Base-by-base conservation (phyloP, 192 early-diverging fungal genomes). In the Coemansia sp. region DNA sequence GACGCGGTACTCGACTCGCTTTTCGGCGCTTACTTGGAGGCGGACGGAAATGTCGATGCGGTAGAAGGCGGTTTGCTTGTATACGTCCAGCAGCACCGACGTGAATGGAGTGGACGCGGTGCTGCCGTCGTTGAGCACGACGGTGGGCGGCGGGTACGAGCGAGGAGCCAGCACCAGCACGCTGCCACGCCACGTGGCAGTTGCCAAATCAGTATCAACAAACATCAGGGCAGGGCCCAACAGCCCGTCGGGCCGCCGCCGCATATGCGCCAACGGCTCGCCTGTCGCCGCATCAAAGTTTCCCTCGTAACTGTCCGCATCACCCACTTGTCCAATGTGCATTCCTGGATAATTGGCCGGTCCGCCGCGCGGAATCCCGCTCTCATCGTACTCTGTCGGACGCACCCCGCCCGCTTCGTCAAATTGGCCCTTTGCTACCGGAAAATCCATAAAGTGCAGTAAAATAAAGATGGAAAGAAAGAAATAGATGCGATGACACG, bases 61-160 rank as follows among this genome's bases (percentile, higher is more conserved):
- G 79, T 86, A 91, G 67, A 91, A 91, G 58, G 71, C 69, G 7
- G 87, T 83, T 53, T 82, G 78, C 57, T 84, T 73, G 72, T 76
- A 88, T n/a, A 58, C 80, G 74, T 91, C 88, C 35, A 64, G 86
- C 5, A 65, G 70, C 39, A 74, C 51, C 3, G 62, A 70, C 47
- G 57, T 31, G 35, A 76, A 74, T 11, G 67, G 69, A 53, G 68
- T 41, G 27, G 72, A 67, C 26, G 67, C 64, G 3, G 49, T 50
- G 10, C 19, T 52, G n/a, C 74, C 74, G 57, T 83, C 77, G 60
- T 74, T 71, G 9, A 80, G 59, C 12, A 74, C 64, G 7, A 83
- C 73, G 0, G 65, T 71, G 5, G 82, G 82, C 35, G 76, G 54
- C 52, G 63, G 61, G 37, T 67, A 57, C 17, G 41, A 6, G 41